These are phyloP conservation scores for Striga asiatica DNA, from an alignment of 257 asterid species.

Conservation along the genomic window DNA sequence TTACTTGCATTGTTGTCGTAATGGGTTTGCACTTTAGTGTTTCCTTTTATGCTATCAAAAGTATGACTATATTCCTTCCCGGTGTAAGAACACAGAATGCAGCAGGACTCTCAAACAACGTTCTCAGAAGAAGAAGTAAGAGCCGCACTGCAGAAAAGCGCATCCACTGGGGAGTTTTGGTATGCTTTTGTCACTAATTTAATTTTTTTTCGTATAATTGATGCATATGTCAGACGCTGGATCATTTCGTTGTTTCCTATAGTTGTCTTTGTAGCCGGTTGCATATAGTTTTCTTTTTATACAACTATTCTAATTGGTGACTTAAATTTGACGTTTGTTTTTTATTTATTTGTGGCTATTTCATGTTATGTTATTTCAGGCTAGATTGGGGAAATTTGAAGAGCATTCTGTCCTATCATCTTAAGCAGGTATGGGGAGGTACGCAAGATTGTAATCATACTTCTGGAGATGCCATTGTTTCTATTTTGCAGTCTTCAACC, in stretches of 20 bases:
- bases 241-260: background rate
- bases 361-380: conserved; percentile 42
- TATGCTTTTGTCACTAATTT: conserved; percentile 18
- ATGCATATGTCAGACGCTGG: background rate
- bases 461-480: background rate
- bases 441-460: conserved; percentile 15
- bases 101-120: conserved; percentile 21
- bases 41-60: background rate
- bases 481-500: conserved; percentile 5
- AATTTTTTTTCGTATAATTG: background rate
- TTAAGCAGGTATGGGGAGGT: conserved; percentile 63
- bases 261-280: background rate
- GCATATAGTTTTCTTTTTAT: background rate
- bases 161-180: conserved; percentile 79
- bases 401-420: conserved; percentile 55
- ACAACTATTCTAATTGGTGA: background rate
- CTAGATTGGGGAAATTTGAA: conserved; percentile 69
- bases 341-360: conserved; percentile 10
- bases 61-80: conserved; percentile 2
- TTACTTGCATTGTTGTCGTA: background rate
- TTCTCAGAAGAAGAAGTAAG: conserved; percentile 44
- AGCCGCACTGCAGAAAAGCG: conserved; percentile 46
- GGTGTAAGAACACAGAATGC: conserved; percentile 22
- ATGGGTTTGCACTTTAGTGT: background rate
- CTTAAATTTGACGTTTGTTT: background rate